A percentile compares a stretch with the other conserved stretches of the same genome.
Conservation (phyloP, 2,329 filamentous ascomycete genomes). For the Xylaria sp. region DNA sequence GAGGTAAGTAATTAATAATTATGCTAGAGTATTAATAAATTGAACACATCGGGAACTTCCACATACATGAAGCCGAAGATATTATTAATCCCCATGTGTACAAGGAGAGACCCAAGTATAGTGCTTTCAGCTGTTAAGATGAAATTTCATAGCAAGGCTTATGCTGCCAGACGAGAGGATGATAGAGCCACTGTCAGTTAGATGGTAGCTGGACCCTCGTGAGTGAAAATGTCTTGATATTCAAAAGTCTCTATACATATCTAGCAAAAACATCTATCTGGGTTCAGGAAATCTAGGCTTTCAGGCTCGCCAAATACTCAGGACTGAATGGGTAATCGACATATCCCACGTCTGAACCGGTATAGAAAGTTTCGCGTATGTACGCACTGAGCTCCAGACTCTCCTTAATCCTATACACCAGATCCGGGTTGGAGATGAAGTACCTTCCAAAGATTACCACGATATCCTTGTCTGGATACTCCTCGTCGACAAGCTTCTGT, state of each 20-base stretch:
- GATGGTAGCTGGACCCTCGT: neutral
- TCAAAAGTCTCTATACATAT: neutral
- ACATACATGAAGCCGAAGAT: too few species aligned
- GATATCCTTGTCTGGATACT: conserved; percentile 49
- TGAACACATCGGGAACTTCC: too few species aligned
- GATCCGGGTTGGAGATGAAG: conserved; percentile 46
- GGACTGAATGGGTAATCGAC: conserved; percentile 52
- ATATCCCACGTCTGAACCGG: conserved; percentile 46
- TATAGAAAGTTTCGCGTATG: conserved; percentile 43
- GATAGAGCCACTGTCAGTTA: neutral
- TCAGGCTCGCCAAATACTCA: conserved; percentile 36
- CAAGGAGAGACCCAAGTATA: too few species aligned
- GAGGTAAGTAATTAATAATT: too few species aligned
- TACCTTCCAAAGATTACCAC: conserved; percentile 47
- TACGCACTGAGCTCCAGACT: conserved; percentile 40
- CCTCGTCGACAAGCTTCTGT: conserved; percentile 45
- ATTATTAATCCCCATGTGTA: too few species aligned
- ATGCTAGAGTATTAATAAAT: too few species aligned
- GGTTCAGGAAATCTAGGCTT: neutral
- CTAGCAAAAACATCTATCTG: neutral
- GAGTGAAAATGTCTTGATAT: neutral
- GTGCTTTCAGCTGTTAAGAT: neutral
- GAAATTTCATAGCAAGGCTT: neutral
- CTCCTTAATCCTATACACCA: conserved; percentile 42
- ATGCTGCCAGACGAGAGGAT: neutral